Percentiles rank a stretch among this genome's conserved stretches.
These are phyloP conservation scores for Polyplosphaeria fusca DNA, from an alignment of 495 filamentous ascomycete genomes.

Conservation along the genomic window DNA sequence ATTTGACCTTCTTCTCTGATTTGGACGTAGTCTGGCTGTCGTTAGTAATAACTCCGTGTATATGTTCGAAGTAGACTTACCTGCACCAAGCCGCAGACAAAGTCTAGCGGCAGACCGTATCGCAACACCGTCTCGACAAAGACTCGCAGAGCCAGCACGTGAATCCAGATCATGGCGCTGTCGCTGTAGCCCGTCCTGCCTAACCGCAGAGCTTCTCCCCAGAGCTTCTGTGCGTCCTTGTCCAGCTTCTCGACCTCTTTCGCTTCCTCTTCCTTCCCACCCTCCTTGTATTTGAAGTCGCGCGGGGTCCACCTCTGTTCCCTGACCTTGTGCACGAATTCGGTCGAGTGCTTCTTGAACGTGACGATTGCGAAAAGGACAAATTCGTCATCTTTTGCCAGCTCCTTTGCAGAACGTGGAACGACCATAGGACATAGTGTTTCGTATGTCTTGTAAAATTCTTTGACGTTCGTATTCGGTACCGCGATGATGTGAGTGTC, in stretches of 20 bases:
- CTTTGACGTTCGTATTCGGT: constrained; percentile 70
- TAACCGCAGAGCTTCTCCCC: constrained; percentile 84
- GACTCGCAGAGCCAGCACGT: constrained; percentile 83
- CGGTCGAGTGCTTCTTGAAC: constrained; percentile 83
- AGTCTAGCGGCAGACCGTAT: constrained; percentile 87
- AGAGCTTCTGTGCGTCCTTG: constrained; percentile 79
- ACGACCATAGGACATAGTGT: constrained; percentile 82
- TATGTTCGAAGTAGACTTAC: constrained; percentile 49
- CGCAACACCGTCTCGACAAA: constrained; percentile 96
- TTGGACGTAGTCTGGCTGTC: constrained; percentile 70
- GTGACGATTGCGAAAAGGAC: constrained; percentile 81
- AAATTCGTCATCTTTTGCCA: constrained; percentile 84
- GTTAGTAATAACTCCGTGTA: not conserved
- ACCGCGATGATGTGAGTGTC: constrained; percentile 92
- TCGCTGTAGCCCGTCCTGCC: constrained; percentile 89
- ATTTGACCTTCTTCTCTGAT: constrained; percentile 74
- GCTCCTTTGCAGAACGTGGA: constrained; percentile 73
- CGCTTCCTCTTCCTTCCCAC: constrained; percentile 80
- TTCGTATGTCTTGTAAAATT: constrained; percentile 87
- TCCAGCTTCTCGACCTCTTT: constrained; percentile 75
- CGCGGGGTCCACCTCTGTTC: constrained; percentile 91
- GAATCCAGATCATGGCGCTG: constrained; percentile 89
- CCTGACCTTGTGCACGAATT: constrained; percentile 84
- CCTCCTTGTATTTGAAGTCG: constrained; percentile 89
- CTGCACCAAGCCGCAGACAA: constrained; percentile 76